phyloP scores from a whole-genome alignment of 768 basidiomycete genomes.

The Mycena rosella region DNA sequence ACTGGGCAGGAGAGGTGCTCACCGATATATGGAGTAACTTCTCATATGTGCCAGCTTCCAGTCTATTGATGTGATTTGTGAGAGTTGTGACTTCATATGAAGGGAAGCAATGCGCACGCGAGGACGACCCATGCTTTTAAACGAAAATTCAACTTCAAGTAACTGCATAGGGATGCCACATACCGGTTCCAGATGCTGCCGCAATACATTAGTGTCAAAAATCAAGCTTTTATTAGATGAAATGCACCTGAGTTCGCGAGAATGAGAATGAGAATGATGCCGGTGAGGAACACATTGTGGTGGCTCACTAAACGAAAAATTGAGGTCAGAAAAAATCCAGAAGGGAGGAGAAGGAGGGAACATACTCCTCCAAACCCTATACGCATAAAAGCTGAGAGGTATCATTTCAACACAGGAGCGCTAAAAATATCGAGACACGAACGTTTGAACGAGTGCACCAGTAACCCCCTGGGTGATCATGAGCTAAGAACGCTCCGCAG shows the following conservation, averaged over 20 bases:
- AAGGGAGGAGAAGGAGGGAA: conserved; percentile 31
- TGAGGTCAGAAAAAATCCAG: not conserved
- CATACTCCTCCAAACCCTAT: conserved; percentile 61
- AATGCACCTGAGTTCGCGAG: conserved; percentile 37
- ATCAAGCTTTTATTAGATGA: not conserved
- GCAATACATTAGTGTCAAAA: not conserved
- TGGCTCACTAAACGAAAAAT: conserved; percentile 52
- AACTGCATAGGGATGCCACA: conserved; percentile 7
- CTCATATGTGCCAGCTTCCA: conserved; percentile 53
- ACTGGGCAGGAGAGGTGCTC: conserved; percentile 18
- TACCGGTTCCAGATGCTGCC: conserved; percentile 51
- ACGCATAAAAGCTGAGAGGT: conserved; percentile 56
- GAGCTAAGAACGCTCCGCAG: conserved; percentile 31
- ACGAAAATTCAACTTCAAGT: not conserved
- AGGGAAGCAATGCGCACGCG: conserved; percentile 45
- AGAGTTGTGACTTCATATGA: not conserved
- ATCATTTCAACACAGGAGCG: not conserved
- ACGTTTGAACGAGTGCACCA: conserved; percentile 65
- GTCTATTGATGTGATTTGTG: conserved; percentile 37
- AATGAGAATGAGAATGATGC: conserved; percentile 49
- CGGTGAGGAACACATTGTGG: conserved; percentile 49
- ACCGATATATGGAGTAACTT: conserved; percentile 52
- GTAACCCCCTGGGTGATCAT: conserved; percentile 56
- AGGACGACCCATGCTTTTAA: conserved; percentile 55
- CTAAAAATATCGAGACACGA: conserved; percentile 21